Percentiles rank a stretch among this genome's conserved stretches.
Conservation (phyloP, 2,329 filamentous ascomycete species). For the Drechslerella coelobrocha region DNA sequence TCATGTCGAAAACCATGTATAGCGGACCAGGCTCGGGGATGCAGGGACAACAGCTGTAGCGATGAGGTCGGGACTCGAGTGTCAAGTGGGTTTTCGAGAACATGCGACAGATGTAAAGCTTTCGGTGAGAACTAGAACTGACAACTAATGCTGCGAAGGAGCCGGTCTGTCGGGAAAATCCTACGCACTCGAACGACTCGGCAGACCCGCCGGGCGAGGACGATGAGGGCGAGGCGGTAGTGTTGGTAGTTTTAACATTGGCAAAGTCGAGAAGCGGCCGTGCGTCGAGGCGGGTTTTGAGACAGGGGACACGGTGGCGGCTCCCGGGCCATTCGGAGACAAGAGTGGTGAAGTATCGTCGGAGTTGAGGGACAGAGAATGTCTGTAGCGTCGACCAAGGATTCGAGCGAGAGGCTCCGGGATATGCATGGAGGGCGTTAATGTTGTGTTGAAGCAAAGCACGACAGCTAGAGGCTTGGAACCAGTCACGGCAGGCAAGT, state of each 20-base stretch:
- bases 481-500: constrained; percentile 51
- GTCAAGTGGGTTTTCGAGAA: constrained; percentile 47
- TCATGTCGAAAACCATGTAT: constrained; percentile 47
- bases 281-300: constrained; percentile 50
- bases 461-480: constrained; percentile 50
- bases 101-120: constrained; percentile 50
- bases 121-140: constrained; percentile 25
- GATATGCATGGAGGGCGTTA: constrained; percentile 33
- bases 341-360: constrained; percentile 50
- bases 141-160: constrained; percentile 47
- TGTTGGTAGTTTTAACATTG: constrained; percentile 12
- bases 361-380: constrained; percentile 49
- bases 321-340: constrained; percentile 52
- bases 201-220: constrained; percentile 8
- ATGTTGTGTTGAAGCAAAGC: constrained; percentile 49
- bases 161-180: constrained; percentile 47
- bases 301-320: constrained; percentile 50
- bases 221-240: constrained; percentile 6
- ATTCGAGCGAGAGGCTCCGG: constrained; percentile 27
- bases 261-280: constrained; percentile 40
- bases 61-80: constrained; percentile 42
- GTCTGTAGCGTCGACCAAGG: constrained; percentile 33
- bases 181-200: constrained; percentile 45
- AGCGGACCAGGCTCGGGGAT: constrained; percentile 44
- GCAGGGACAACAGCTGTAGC: constrained; percentile 49